phyloP scores from a whole-genome alignment of 306 rosid species.

The Castanea mollissima region DNA sequence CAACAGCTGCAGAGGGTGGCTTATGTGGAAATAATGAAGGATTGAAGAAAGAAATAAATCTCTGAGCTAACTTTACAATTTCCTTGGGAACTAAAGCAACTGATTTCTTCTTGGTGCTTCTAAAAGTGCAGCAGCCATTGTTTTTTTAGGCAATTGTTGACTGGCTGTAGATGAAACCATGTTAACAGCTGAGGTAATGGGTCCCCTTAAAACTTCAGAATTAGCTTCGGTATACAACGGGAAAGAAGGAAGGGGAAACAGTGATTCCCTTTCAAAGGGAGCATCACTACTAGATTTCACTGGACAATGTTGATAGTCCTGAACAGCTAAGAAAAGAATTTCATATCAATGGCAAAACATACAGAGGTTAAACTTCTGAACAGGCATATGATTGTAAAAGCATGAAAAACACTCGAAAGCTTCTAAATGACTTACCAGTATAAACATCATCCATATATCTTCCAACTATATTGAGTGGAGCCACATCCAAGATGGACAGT shows the following conservation, averaged over 20 bases:
- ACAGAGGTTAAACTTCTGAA: constrained; percentile 30
- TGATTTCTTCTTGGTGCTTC: constrained; percentile 91
- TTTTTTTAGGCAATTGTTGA: constrained; percentile 70
- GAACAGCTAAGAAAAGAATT: constrained; percentile 59
- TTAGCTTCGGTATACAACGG: constrained; percentile 45
- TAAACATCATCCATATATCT: constrained; percentile 60
- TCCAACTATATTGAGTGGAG: constrained; percentile 70
- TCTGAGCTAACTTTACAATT: constrained; percentile 65
- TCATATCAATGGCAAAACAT: constrained; percentile 29
- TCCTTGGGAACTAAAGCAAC: constrained; percentile 83
- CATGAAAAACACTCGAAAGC: constrained; percentile 17
- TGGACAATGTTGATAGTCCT: constrained; percentile 57
- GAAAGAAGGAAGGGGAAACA: constrained; percentile 57
- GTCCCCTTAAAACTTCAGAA: constrained; percentile 39
- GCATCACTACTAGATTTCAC: constrained; percentile 50
- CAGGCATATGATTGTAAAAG: constrained; percentile 23
- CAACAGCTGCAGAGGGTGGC: constrained; percentile 75
- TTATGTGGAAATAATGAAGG: constrained; percentile 86
- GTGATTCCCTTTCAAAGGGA: constrained; percentile 60
- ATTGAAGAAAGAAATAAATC: constrained; percentile 67
- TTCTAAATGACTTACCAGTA: constrained; percentile 49
- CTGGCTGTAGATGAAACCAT: constrained; percentile 37
- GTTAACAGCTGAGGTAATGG: constrained; percentile 34
- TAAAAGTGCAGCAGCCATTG: constrained; percentile 83
- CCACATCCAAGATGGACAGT: constrained; percentile 66